Base-by-base conservation (phyloP, 2,329 filamentous ascomycete genomes). In the Mycogone perniciosa region DNA sequence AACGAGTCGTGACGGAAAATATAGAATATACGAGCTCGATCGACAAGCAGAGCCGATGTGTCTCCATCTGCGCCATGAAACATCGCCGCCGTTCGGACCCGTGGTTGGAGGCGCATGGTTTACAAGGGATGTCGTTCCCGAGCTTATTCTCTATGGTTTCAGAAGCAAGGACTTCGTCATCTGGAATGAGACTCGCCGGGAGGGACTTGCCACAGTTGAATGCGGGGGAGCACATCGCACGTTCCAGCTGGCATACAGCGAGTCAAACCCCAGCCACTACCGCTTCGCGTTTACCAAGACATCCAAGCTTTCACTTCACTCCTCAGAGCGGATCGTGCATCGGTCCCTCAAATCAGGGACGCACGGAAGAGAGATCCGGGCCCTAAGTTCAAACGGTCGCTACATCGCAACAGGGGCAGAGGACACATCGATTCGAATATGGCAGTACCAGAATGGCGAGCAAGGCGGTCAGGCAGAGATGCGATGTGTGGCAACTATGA, bases 221-320 rank as follows among this genome's bases (percentile, higher is more conserved):
- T 96, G 92, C 62, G 92, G 91, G 50, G 92, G 92, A 33, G 84
- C 84, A 0, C 89, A 96, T 62, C 80, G 92, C 49, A 84, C 79
- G 31, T 96, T 89, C 76, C 78, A 81, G n/a, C 55, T 71, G 46
- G 55, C 54, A 29, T 66, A 68, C 50, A 57, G 64, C 52, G 55
- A 63, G 27, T 50, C 48, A 57, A 54, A 72, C 11, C 54, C 61
- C 6, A 64, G 65, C 11, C 61, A 60, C 0, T 60, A 76, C 39
- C 68, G 74, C 27, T 83, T 95, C 53, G 77, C 88, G 0, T 96
- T 88, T 77, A 92, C 86, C 3, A 85, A 88, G 65, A 82, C 83
- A 5, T 80, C 81, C 3, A 69, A 67, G 51, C 67, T 79, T 44
- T 70, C 68, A 46, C 60, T 80, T n/a, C 73, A 73, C 61, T 71